Evolutionary conservation across 352 stramenopile genomes (phyloP), one percentile per base, ranked within the genome.

Genomic region (Phytophthora ramorum): DNA sequence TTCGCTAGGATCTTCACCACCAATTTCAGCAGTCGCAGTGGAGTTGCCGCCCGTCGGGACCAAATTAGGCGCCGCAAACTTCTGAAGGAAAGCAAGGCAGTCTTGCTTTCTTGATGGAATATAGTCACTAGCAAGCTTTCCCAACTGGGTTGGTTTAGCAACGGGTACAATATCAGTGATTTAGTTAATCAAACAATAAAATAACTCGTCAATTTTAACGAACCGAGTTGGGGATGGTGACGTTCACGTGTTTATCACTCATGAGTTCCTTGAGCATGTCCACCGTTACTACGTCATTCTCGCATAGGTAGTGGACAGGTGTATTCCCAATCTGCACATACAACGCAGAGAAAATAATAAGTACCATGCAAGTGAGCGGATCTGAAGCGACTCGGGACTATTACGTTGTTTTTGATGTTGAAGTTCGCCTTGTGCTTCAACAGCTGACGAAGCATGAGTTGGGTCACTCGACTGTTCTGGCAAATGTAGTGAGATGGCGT

Each of bases 371-470:
- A 13, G 26, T 19, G 26, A 51, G 26, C 3, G 26, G 3, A 9
- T 19, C 7, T 16, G 12, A 44, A 26, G 22, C 8, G 7, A 50
- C 22, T 34, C 3, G 14, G 7, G 19, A 13, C 38, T 48, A 60
- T 43, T 56, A 95, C 87, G 41, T 95, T 93, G 69, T 95, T 90
- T 37, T 79, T 78, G 46, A 83, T 58, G 55, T 90, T 92, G 20
- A 88, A 85, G 55, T 95, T 77, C n/a, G 78, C 79, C 48, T 83
- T 75, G 64, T 87, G 70, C 34, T 86, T 59, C 10, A 93, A 58
- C 57, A 92, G 72, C 30, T 69, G 38, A 1, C 49, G 45, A 9
- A 95, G 70, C 48, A 89, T 76, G 13, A 65, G 43, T 10, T 75
- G 58, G 0, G 76, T 81, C 17, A 92, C 60, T 0, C 58, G 52